Evolutionary conservation across 2,329 filamentous ascomycete species (phyloP).

Genomic region (Fusarium palustre): DNA sequence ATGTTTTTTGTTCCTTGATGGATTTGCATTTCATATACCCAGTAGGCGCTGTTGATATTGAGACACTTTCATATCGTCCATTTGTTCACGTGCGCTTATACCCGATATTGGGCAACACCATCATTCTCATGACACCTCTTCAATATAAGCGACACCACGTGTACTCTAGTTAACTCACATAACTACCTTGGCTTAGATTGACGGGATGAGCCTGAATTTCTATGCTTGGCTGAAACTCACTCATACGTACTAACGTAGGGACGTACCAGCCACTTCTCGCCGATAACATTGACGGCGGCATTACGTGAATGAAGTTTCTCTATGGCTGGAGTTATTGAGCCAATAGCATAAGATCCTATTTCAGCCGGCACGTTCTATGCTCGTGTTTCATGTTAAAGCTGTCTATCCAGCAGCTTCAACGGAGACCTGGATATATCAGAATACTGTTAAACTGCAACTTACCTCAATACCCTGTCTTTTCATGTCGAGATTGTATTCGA

Average conservation of each 20-base stretch:
- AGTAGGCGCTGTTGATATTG: conserved; percentile 1
- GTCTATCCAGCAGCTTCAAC: neutral
- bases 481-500: neutral
- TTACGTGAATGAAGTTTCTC: neutral
- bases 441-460: neutral
- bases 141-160: neutral
- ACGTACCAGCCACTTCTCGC: neutral
- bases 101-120: neutral
- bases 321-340: neutral
- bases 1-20: neutral
- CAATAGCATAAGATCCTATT: neutral
- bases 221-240: neutral
- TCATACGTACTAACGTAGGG: neutral
- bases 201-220: neutral
- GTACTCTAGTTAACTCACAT: neutral
- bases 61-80: neutral
- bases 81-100: neutral
- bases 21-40: conserved; percentile 26
- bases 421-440: neutral
- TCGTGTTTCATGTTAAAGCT: no score
- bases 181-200: neutral
- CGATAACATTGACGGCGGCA: neutral
- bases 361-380: neutral
- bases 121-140: neutral
- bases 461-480: neutral